Evolutionary conservation across 768 basidiomycete genomes (phyloP), one percentile per base, ranked within the genome.

Genomic region (Cubamyces lactineus): DNA sequence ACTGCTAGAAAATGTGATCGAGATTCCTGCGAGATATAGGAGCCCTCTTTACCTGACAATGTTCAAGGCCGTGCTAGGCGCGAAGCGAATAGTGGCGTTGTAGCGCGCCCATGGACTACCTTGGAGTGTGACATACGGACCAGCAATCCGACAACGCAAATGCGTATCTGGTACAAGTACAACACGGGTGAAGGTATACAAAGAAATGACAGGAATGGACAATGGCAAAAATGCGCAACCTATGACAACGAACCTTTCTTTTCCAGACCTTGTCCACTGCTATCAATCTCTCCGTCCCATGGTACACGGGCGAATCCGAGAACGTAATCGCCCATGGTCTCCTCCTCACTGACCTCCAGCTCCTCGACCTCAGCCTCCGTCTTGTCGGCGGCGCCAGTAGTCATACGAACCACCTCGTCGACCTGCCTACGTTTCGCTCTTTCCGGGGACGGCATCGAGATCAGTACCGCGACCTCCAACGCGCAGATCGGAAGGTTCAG

Each of bases 371-470:
- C 49, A 26, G 51, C 53, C 15, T 23, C 28, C 50, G n/a, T 51
- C 48, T 53, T 57, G 38, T 46, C 53, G 34, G 15, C 30, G 42
- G 21, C 41, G 13, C 26, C 39, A 15, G 26, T 43, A 17, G 8
- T 41, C 26, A 26, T 17, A 19, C 7, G 8, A 6, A 17, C 38
- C 16, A 52, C 39, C 8, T 41, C 46, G 7, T 1, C 11, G 38
- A 23, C 39, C 40, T 53, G 42, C 38, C 51, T 23, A 24, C 21
- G 46, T n/a, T 12, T 38, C 42, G 62, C 30, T 15, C 19, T 42
- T 12, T 28, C 57, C 5, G 60, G 60, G 2, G 69, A 68, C 23
- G 71, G 71, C 71, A 72, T 70, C 5, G 69, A 51, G 26, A 72
- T 49, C 17, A 72, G 51, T 4, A 71, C 65, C 13, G 67, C 63